Conservation (phyloP, 2,329 filamentous ascomycete species). For the Penicillium crustosum region DNA sequence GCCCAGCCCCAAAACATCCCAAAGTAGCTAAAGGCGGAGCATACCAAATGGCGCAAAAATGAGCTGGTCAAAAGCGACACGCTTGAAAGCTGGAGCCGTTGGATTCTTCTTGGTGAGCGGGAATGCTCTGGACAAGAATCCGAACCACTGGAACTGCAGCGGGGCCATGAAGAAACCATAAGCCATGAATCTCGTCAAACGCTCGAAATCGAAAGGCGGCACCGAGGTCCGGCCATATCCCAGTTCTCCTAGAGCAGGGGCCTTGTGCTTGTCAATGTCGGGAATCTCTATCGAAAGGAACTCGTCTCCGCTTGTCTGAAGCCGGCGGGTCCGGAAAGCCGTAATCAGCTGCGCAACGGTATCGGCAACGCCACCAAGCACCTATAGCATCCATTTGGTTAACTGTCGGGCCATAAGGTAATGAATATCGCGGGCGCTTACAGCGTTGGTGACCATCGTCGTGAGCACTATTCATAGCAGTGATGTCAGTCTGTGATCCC, state of each 20-base stretch:
- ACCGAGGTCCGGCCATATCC: slow-evolving; percentile 64
- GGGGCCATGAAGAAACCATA: slow-evolving; percentile 97
- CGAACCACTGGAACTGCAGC: slow-evolving; percentile 93
- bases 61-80: slow-evolving; percentile 88
- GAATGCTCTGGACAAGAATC: slow-evolving; percentile 76
- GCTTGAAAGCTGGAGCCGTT: slow-evolving; percentile 77
- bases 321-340: slow-evolving; percentile 64
- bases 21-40: slow-evolving; percentile 21
- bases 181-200: slow-evolving; percentile 90
- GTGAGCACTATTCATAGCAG: slow-evolving; percentile 67
- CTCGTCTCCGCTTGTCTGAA: slow-evolving; percentile 62
- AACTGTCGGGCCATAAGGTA: slow-evolving; percentile 1
- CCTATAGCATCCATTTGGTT: slow-evolving; percentile 39
- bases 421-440: slow-evolving; percentile 44
- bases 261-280: slow-evolving; percentile 79
- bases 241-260: slow-evolving; percentile 63
- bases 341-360: slow-evolving; percentile 94
- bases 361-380: slow-evolving; percentile 92
- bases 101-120: slow-evolving; percentile 77
- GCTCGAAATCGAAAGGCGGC: slow-evolving; percentile 91
- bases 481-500: slow-evolving; percentile 18
- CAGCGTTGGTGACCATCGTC: slow-evolving; percentile 98
- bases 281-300: slow-evolving; percentile 82
- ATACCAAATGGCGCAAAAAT: slow-evolving; percentile 85
- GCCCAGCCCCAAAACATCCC: slow-evolving; percentile 8